Base-by-base conservation (phyloP, 2,329 filamentous ascomycete genomes). In the Cryphonectria radicalis region DNA sequence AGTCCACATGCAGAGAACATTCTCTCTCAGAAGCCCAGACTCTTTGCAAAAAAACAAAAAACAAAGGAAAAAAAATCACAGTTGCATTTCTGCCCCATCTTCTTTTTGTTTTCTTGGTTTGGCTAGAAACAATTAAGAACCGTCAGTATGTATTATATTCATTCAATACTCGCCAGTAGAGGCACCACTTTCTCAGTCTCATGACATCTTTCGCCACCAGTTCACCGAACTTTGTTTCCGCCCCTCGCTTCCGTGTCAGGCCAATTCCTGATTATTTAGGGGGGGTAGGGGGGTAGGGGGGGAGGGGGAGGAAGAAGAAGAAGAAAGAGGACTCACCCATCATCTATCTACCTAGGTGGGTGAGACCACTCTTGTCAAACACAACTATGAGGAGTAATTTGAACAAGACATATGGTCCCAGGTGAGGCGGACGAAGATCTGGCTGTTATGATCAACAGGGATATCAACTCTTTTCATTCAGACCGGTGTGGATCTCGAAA, bases 401-500 rank as follows among this genome's bases (percentile, higher is more conserved):
- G 25, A 59, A 32, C 25, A 28, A 32, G 6, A 17, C 25, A 32
- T 19, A n/a, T 7, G 22, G 22, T n/a, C 22, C 46, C n/a, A 4
- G 46, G 7, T 6, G 46, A 50, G 46, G 46, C 46, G 6, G 46
- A n/a, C 46, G 7, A 50, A 50, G 46, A n/a, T 19, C 19, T 50
- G 46, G 46, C 22, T 50, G 19, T 22, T 32, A 28, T 59, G 25
- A 6, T 32, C 28, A 59, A 28, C 55, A 59, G 55, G 55, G 25
- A 17, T 32, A 28, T 6, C 11, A 57, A 28, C 5, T 59, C 22
- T 59, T 32, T 32, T 19, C 13, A 57, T 57, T 59, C 10, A 59
- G 25, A 59, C 55, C 55, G 55, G 55, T 59, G 55, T 59, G 55
- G 55, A 59, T 59, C 55, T 59, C 11, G 28, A 19, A 59, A 13